Conservation (phyloP, 1,284 basidiomycete genomes). For the Apiotrichum brassicae region DNA sequence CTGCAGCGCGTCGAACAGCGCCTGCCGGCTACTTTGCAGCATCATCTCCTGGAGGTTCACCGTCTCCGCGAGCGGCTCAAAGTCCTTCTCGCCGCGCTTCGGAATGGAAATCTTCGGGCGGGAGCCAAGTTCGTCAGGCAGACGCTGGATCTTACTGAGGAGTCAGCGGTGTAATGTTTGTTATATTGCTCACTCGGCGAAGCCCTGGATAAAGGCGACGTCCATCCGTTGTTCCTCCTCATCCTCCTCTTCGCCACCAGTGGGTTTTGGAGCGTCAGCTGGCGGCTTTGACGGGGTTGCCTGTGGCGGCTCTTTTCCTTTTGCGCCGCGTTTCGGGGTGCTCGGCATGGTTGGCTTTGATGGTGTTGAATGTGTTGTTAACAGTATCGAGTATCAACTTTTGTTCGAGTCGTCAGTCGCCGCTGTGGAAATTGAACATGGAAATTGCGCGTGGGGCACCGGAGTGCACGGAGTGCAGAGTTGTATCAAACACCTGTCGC, state of each 20-base stretch:
- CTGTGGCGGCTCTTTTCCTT: no score
- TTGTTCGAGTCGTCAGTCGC: no score
- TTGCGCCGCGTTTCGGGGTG: no score
- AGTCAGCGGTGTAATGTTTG: neutral
- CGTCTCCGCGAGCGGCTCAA: constrained; percentile 65
- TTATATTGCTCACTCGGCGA: constrained; percentile 25
- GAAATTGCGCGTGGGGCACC: no score
- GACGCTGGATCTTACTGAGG: constrained; percentile 37
- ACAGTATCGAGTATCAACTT: no score
- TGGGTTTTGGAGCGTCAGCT: no score
- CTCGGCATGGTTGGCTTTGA: no score
- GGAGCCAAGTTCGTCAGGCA: constrained; percentile 20
- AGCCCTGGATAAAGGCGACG: constrained; percentile 29
- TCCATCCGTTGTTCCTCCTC: constrained; percentile 31
- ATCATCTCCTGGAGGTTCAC: constrained; percentile 61
- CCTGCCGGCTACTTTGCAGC: constrained; percentile 70
- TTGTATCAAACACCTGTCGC: no score
- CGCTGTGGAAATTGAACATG: no score
- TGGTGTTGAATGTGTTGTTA: no score
- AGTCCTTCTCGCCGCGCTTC: constrained; percentile 91
- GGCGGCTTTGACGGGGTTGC: no score
- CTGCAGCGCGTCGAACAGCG: constrained; percentile 75
- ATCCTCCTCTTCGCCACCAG: constrained; percentile 22
- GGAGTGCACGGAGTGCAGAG: no score
- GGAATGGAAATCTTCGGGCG: constrained; percentile 58